These are phyloP conservation scores for Trametes hirsuta DNA, from an alignment of 1,284 basidiomycete genomes.

Conservation along the genomic window DNA sequence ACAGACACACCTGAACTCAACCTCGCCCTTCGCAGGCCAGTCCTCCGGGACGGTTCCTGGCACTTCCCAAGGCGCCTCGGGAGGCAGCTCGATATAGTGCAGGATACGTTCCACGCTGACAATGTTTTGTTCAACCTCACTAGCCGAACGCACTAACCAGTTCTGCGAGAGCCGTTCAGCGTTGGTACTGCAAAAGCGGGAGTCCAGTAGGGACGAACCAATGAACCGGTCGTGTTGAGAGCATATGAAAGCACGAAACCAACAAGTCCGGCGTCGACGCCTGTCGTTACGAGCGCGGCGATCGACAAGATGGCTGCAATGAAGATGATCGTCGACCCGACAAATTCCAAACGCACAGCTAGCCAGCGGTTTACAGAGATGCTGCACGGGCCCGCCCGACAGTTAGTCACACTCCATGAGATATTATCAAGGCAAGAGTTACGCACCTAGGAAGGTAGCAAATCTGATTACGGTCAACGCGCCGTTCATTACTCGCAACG, in stretches of 20 bases:
- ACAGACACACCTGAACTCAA: constrained; percentile 70
- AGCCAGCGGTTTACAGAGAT: constrained; percentile 83
- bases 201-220: constrained; percentile 47
- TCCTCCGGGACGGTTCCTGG: constrained; percentile 61
- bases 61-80: constrained; percentile 80
- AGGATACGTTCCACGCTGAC: constrained; percentile 84
- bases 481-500: constrained; percentile 74
- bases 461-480: constrained; percentile 85
- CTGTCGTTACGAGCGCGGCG: constrained; percentile 67
- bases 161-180: constrained; percentile 48
- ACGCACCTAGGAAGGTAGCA: constrained; percentile 62
- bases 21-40: constrained; percentile 81
- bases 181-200: background rate
- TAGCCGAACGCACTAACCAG: constrained; percentile 89
- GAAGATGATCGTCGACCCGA: constrained; percentile 84
- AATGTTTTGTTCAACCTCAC: constrained; percentile 94
- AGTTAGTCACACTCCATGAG: background rate
- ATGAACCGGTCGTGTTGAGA: constrained; percentile 75
- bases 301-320: constrained; percentile 75
- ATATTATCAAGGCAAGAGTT: too few relatives aligned
- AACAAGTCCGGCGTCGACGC: constrained; percentile 87
- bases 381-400: constrained; percentile 33
- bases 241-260: constrained; percentile 92
- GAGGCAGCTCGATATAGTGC: constrained; percentile 74
- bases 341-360: constrained; percentile 78